Base-by-base conservation (phyloP, 2,329 filamentous ascomycete genomes). In the Monosporascus cannonballus region DNA sequence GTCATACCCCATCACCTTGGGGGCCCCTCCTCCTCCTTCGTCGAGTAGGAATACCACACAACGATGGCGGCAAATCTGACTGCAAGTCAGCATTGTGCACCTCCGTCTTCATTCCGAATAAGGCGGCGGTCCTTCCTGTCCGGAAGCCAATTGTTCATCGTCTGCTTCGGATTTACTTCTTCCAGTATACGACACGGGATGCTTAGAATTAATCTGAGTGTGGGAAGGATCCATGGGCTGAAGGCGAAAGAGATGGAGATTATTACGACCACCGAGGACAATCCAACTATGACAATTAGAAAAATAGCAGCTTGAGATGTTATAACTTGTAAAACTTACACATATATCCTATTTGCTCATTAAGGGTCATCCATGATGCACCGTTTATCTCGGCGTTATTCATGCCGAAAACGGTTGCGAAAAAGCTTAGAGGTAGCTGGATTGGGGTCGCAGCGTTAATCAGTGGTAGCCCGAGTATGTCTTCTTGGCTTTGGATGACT, bases 211-310 rank as follows among this genome's bases (percentile, higher is more conserved):
- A 4, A 6, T 20, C 39, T 8, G 11, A 42, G 9, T 2, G 22
- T 34, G 9, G 55, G 51, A 1, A 55, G 55, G 9, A 51, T 52
- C 59, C 58, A 59, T 1, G 17, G 27, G 8, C 49, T 50, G 41
- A 66, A 65, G 0, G 64, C 63, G 27, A 63, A 52, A 4, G 64
- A 14, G 15, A 66, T 54, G 2, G 57, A 62, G 6, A 62, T 11
- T 9, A 64, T 15, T 27, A 65, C 64, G 15, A 66, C 59, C 3
- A 53, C 61, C 0, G 60, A 56, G 5, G 63, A 65, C 17, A 67
- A 51, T 30, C 58, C 52, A 39, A 67, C 63, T 64, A 52, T 54
- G 39, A 57, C 1, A 37, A 6, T 41, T 38, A 30, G 27, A 30
- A 30, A 30, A 30, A 30, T 30, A 8, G 27, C 27, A 30, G 3